These are phyloP conservation scores for Fusarium secorum DNA, from an alignment of 2,329 filamentous ascomycete species.

Conservation along the genomic window DNA sequence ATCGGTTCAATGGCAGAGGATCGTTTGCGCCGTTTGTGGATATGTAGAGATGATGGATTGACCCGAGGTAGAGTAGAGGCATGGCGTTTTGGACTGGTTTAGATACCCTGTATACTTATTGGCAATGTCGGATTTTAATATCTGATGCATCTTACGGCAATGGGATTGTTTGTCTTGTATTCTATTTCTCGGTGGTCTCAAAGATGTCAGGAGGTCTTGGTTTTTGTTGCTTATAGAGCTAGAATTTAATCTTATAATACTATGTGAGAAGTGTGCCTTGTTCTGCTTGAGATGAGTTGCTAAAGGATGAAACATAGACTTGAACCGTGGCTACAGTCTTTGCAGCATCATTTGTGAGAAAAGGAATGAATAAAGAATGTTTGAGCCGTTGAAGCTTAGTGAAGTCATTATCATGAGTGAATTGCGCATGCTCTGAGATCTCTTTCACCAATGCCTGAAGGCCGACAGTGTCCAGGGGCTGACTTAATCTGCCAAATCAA, in stretches of 20 bases:
- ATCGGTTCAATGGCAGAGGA: conserved; percentile 44
- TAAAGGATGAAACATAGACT: not conserved
- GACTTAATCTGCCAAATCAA: not conserved
- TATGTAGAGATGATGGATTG: not conserved
- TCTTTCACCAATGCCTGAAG: not conserved
- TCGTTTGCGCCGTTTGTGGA: conserved; percentile 47
- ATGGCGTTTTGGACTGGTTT: conserved; percentile 21
- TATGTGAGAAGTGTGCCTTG: not conserved
- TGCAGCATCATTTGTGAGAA: not conserved
- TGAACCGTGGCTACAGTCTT: no score
- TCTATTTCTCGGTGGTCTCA: not conserved
- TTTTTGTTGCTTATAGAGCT: not conserved
- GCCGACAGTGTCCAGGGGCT: rapidly evolving
- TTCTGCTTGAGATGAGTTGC: not conserved
- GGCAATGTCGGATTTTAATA: not conserved
- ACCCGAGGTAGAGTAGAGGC: not conserved
- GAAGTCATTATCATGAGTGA: not conserved
- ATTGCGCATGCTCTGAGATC: not conserved
- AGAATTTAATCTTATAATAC: not conserved
- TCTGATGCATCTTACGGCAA: not conserved
- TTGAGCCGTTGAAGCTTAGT: not conserved
- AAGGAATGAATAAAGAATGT: not conserved
- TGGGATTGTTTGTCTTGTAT: not conserved
- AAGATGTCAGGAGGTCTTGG: not conserved
- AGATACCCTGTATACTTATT: conserved; percentile 34